phyloP scores from a whole-genome alignment of 73 alveolate species.

The Blepharisma japonicum region DNA sequence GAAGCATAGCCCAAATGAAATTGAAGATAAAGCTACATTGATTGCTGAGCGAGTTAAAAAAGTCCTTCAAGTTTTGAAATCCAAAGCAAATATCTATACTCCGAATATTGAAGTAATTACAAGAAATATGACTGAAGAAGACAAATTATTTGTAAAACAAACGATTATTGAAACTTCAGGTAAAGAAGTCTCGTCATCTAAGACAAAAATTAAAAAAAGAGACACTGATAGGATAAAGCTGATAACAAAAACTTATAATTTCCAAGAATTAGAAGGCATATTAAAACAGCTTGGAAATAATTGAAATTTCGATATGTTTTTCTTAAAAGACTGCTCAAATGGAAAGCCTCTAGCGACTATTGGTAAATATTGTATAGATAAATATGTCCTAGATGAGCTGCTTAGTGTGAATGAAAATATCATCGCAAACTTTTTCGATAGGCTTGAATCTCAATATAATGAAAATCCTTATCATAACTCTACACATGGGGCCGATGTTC shows the following conservation, averaged over 20 bases:
- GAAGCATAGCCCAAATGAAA: no score
- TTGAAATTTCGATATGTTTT: constrained; percentile 19
- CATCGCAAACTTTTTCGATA: not conserved
- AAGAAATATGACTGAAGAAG: no score
- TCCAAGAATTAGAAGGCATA: constrained; percentile 22
- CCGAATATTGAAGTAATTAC: no score
- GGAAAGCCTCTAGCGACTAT: not conserved
- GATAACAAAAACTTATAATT: not conserved
- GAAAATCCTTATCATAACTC: constrained; percentile 29
- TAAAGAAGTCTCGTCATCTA: no score
- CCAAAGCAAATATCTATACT: no score
- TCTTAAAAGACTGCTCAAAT: constrained; percentile 19
- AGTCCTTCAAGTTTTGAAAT: no score
- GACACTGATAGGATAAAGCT: no score
- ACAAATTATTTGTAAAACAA: no score
- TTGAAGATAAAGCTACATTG: no score
- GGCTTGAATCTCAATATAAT: not conserved
- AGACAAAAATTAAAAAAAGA: no score
- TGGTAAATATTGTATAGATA: constrained; percentile 7
- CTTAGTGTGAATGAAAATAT: not conserved
- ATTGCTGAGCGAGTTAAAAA: no score
- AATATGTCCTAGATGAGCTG: not conserved
- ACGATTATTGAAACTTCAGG: no score
- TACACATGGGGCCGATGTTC: constrained; percentile 31
- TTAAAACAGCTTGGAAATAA: constrained; percentile 6